These are phyloP conservation scores for Monoraphidium neglectum DNA, from an alignment of 139 green algal species.

Conservation along the genomic window DNA sequence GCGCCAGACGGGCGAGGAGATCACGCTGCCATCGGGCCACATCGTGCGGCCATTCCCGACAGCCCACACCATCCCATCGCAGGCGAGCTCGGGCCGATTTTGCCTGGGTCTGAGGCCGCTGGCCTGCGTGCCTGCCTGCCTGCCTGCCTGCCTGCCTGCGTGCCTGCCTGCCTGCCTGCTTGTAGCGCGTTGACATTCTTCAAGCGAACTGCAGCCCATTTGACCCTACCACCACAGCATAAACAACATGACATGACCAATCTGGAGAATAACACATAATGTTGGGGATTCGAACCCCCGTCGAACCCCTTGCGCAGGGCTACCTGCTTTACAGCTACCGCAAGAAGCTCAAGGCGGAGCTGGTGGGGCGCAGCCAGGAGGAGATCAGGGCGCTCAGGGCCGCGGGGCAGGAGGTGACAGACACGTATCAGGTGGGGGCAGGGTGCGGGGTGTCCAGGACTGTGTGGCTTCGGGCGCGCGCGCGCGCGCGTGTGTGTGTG, in stretches of 20 bases:
- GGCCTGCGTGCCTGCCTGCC: not conserved
- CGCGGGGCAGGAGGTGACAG: slow-evolving; percentile 53
- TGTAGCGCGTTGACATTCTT: not conserved
- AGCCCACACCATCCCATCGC: slow-evolving; percentile 66
- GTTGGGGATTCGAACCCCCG: too few species aligned
- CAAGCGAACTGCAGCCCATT: not conserved
- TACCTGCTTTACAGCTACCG: slow-evolving; percentile 70
- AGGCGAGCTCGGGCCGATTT: slow-evolving; percentile 33
- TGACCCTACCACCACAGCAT: not conserved
- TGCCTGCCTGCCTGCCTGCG: too few species aligned
- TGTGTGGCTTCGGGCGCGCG: too few species aligned
- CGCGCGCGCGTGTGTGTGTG: too few species aligned
- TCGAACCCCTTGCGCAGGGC: slow-evolving; percentile 44
- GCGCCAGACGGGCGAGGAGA: slow-evolving; percentile 47
- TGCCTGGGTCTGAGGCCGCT: not conserved
- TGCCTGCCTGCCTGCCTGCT: not conserved
- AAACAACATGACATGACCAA: not conserved
- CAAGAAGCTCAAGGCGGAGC: slow-evolving; percentile 77
- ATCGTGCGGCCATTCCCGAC: slow-evolving; percentile 69
- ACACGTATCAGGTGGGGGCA: slow-evolving; percentile 39
- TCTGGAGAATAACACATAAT: not conserved
- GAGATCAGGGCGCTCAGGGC: slow-evolving; percentile 51
- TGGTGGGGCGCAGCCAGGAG: slow-evolving; percentile 43
- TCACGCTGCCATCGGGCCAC: slow-evolving; percentile 47
- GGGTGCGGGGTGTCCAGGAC: not conserved